Conservation (phyloP, 2,329 filamentous ascomycete genomes). For the Fusarium pseudocircinatum region DNA sequence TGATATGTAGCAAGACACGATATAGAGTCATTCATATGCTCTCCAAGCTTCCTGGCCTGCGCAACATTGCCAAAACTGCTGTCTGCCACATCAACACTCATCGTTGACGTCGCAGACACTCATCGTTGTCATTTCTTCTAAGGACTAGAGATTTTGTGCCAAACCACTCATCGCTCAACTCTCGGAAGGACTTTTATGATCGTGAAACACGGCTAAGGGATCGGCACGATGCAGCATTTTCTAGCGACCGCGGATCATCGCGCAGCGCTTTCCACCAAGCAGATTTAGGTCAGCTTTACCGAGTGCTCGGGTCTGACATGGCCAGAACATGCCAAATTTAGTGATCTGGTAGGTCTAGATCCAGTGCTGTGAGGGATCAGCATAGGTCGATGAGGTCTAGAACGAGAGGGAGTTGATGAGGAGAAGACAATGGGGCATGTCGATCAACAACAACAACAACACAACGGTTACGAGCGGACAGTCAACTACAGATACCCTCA, state of each 20-base stretch:
- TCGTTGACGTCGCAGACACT: neutral
- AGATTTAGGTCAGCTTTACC: neutral
- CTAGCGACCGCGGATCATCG: neutral
- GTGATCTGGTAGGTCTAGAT: neutral
- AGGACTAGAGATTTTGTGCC: accelerated
- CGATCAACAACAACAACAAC: neutral
- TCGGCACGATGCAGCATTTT: neutral
- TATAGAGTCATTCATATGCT: neutral
- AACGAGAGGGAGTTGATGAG: neutral
- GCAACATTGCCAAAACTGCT: neutral
- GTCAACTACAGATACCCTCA: neutral
- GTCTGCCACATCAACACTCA: too few species aligned
- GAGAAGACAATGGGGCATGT: neutral
- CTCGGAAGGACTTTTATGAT: neutral
- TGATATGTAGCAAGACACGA: accelerated
- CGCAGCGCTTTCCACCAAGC: neutral
- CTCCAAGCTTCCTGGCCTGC: neutral
- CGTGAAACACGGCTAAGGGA: neutral
- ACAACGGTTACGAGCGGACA: accelerated
- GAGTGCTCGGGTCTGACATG: neutral
- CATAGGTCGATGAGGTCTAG: neutral
- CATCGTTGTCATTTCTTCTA: neutral
- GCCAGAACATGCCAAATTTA: neutral
- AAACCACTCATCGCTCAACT: accelerated
- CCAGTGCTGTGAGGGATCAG: neutral